Base-by-base conservation (phyloP, 306 rosid genomes). In the Arachis stenosperma region DNA sequence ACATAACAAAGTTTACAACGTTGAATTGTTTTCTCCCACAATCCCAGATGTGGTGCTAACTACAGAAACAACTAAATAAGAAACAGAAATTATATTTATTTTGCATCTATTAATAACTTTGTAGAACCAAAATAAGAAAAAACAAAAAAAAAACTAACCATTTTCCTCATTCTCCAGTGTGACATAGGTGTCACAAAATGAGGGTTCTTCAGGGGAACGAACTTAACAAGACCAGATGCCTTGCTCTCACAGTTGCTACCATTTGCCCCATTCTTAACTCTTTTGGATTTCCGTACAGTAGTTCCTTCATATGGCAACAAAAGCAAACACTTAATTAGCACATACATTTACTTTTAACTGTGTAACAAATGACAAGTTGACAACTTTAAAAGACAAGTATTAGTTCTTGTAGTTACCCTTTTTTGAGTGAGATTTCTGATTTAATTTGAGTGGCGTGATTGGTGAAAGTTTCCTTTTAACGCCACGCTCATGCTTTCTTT, bases 131-230 rank as follows among this genome's bases (percentile, higher is more conserved):
- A 22, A 12, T 12, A 15, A 27, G 39, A 44, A 47, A 1, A 30
- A 15, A 22, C 14, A 44, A 47, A 1, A 30, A 41, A 47, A 46
- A 46, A 4, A 71, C 77, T 50, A 48, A 73, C 77, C 69, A 61
- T 29, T 59, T 5, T 46, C 6, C 2, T 47, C 13, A 73, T 47
- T 37, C 2, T 73, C n/a, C 51, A 37, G 9, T 8, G 0, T 36
- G 61, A 0, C 33, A 73, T 60, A 37, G 3, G 9, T 6, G 60
- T 11, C 37, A 47, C 13, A 50, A 73, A 73, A 61, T 61, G 14
- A 48, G 69, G 51, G 41, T 44, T 13, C 14, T 57, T 11, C 14
- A 29, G 1, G 43, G 56, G 55, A 70, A 41, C 29, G 27, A 5
- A 2, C n/a, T 70, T 29, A 2, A 30, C 52, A 10, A 1, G 67